Base-by-base conservation (phyloP, 2,329 filamentous ascomycete species). In the Neonectria hederae region DNA sequence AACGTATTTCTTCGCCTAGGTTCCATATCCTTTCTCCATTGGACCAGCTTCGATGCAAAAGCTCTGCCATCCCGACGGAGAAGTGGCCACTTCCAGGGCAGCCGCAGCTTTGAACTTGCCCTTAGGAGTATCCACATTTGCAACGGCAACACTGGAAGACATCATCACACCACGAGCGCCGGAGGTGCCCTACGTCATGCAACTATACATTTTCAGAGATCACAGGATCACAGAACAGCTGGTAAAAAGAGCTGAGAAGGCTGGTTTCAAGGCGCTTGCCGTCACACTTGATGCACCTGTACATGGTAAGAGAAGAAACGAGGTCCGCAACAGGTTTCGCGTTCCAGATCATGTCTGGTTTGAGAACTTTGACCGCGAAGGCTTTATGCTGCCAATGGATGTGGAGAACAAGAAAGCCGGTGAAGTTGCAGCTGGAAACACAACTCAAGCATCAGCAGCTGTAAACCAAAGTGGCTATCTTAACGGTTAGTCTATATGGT, bases 361-460 rank as follows among this genome's bases (percentile, higher is more conserved):
- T 22, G 55, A 63, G 52, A 63, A 63, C 9, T 43, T 63, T 32
- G 61, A 63, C 17, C 54, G 61, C 2, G 61, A 63, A 2, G 61
- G 61, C 11, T 63, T 63, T 21, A 43, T 63, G 61, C 61, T 63
- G 38, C 61, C 61, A 1, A 63, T 63, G 61, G 61, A 63, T 21
- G 61, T 63, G 17, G 61, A 63, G 11, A 63, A 63, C 22, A 45
- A 59, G 24, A 63, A 63, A 38, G 61, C 61, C 9, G 55, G 54
- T 24, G 17, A 10, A 2, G 30, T 26, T 43, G 28, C 19, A 32
- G 26, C 14, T 24, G 40, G 19, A 5, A 43, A 3, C 3, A 19
- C 17, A 19, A 9, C 3, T 8, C 49, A 57, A 13, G 8, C 17
- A 2, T 7, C n/a, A 14, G 26, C 30, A 32, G 24, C 35, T 11